Base-by-base conservation (phyloP, 768 basidiomycete species). In the Suillus cothurnatus region DNA sequence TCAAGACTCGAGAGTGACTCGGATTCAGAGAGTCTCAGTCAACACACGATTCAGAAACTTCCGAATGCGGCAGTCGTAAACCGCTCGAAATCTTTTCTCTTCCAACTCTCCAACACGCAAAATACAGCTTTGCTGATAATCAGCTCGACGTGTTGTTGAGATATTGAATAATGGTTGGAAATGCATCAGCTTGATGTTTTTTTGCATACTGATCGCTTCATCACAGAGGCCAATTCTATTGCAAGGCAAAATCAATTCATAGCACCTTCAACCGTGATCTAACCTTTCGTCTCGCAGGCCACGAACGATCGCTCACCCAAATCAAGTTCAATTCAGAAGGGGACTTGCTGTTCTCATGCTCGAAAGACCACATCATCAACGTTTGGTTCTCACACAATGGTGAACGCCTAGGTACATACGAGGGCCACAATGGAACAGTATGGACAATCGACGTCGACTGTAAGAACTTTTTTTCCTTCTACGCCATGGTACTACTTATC, bases 361-460 rank as follows among this genome's bases (percentile, higher is more conserved):
- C 94, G 71, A 99, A 99, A 84, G 97, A 99, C 77, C 86, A 91
- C 72, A 77, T 93, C 70, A 93, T 98, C 77, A 98, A 97, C 75
- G 95, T 94, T 60, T 99, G 97, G 97, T 97, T 86, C 77, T 90
- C 95, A 15, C 94, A 97, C 72, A 99, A 99, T 72, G 97, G 97
- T 60, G 97, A 99, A 82, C 85, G 97, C 65, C 79, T 99, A 71
- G 97, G 97, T 41, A 99, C 97, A 65, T 99, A 97, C 74, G 88
- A 93, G 55, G 97, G 95, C 47, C 89, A 97, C 78, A 99, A 99
- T 72, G 97, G 97, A 63, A 85, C 93, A 0, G 92, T 99, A 32
- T 99, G 97, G 97, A 96, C 95, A 61, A 87, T 96, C 69, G 95
- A 97, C 78, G 88, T 94, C 61, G 97, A 99, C 83, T 89, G 95